A percentile compares a stretch with the other conserved stretches of the same genome.
Evolutionary conservation across 495 filamentous ascomycete species (phyloP).

Genomic region (Tirmania nivea): DNA sequence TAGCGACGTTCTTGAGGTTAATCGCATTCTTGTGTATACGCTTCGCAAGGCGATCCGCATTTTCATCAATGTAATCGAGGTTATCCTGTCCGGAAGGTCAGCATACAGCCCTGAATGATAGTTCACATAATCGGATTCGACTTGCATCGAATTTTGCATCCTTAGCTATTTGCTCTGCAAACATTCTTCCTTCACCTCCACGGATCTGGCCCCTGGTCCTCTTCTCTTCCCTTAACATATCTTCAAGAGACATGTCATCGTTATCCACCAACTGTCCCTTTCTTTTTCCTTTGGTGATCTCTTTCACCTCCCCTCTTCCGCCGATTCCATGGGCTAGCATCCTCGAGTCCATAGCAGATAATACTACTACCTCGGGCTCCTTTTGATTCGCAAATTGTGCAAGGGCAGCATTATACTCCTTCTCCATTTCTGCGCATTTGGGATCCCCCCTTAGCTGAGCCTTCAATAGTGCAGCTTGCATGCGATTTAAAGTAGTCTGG

Average conservation of each 20-base stretch:
- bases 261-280: constrained; percentile 47
- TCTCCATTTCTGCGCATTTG: constrained; percentile 57
- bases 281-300: not conserved
- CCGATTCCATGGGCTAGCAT: constrained; percentile 46
- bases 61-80: constrained; percentile 93
- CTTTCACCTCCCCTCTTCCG: constrained; percentile 10
- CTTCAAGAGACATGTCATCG: constrained; percentile 84
- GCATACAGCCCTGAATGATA: constrained; percentile 1
- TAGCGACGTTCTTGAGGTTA: constrained; percentile 70
- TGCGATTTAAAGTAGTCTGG: constrained; percentile 60
- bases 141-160: constrained; percentile 68
- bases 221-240: constrained; percentile 86
- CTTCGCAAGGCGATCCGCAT: constrained; percentile 74
- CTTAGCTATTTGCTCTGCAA: constrained; percentile 81
- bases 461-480: constrained; percentile 85
- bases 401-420: constrained; percentile 56
- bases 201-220: constrained; percentile 47
- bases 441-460: constrained; percentile 60
- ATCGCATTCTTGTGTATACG: constrained; percentile 72
- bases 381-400: constrained; percentile 35
- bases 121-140: not conserved
- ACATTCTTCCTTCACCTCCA: constrained; percentile 58
- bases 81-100: constrained; percentile 38
- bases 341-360: constrained; percentile 72
- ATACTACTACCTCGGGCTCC: constrained; percentile 46